A percentile compares a stretch with the other conserved stretches of the same genome.
phyloP scores from a whole-genome alignment of 2,329 filamentous ascomycete genomes.

The Cercospora nicotianae region DNA sequence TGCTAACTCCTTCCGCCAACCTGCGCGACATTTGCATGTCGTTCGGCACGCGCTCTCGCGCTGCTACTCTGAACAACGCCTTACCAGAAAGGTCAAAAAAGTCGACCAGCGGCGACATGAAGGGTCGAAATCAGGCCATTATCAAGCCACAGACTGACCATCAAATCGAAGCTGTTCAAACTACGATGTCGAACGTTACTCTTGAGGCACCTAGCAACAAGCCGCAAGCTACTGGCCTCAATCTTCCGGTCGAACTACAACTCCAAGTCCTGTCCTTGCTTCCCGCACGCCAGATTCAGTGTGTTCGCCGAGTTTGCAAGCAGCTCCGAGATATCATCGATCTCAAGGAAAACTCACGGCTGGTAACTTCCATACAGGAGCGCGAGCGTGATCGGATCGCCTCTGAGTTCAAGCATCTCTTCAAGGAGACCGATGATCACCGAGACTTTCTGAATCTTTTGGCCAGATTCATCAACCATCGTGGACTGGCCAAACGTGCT shows the following conservation, averaged over 20 bases:
- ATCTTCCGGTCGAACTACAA: background rate
- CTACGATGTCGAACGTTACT: background rate
- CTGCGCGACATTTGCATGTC: too few relatives aligned
- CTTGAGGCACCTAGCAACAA: background rate
- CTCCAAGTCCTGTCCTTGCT: background rate
- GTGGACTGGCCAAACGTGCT: background rate
- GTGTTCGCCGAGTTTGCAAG: background rate
- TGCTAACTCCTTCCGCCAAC: background rate
- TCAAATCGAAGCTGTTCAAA: background rate
- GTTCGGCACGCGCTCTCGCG: too few relatives aligned
- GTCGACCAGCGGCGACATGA: background rate
- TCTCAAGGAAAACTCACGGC: background rate
- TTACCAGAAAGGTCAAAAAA: background rate
- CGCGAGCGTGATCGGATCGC: background rate
- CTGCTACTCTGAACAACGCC: too few relatives aligned
- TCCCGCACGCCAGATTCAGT: background rate
- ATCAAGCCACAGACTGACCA: background rate
- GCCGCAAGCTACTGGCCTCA: background rate
- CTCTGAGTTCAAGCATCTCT: background rate
- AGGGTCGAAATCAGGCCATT: background rate
- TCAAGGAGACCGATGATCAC: background rate
- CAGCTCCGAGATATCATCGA: background rate
- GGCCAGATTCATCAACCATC: background rate
- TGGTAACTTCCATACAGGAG: background rate
- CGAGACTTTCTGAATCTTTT: background rate